Evolutionary conservation across 2,329 filamentous ascomycete genomes (phyloP), one percentile per base, ranked within the genome.

Genomic region (Penicillium psychrosexuale): DNA sequence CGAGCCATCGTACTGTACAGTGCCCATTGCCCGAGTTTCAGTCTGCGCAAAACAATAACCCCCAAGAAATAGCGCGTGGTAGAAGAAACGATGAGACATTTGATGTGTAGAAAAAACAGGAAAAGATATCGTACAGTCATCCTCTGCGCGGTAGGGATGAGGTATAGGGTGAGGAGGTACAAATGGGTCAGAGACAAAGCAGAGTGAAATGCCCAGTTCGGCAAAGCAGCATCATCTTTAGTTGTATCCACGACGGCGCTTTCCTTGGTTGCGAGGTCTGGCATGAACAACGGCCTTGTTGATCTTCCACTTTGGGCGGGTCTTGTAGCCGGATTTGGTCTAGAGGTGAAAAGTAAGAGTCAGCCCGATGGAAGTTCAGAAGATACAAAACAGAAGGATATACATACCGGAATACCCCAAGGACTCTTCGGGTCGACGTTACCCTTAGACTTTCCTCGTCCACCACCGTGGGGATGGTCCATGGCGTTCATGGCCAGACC

Each of bases 401-500:
- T 51, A 84, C 90, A 78, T 88, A 95, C 91, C 70, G 91, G 93
- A 71, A 86, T 88, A 72, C 95, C 94, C 94, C 95, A 99, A 56
- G 94, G 94, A 77, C 91, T 96, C 66, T 94, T 91, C 33, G 95
- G 94, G 71, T 96, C 83, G 58, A 92, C 86, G 72, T 97, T 96
- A 85, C 94, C 91, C 90, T 99, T 99, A 55, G 91, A 97, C 80
- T 99, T 99, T 80, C 94, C 94, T 82, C 95, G 86, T 77, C 94
- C 94, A 89, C 94, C 94, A 84, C 94, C 94, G 75, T 99, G 94
- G 69, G 94, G 94, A 82, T 99, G 94, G 70, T 99, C 94, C 67
- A 86, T 89, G 85, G 93, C 91, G 80, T 99, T 99, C 95, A 99
- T 99, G 60, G 95, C 94, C 66, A 97, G 78, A 88, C 94, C 95